phyloP scores from a whole-genome alignment of 108 stramenopile species.

The Cyclotella atomus region DNA sequence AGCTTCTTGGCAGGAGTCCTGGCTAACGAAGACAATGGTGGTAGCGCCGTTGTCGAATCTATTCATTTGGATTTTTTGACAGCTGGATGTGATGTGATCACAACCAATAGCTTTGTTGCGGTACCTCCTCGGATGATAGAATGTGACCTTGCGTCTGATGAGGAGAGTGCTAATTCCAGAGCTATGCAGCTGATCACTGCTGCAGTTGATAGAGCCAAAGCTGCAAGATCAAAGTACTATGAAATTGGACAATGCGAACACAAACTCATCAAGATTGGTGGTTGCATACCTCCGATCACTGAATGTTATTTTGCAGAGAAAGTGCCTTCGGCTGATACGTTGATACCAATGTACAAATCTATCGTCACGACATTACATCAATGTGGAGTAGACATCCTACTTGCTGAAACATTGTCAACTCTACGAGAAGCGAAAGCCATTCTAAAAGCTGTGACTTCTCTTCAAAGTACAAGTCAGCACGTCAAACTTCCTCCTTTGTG shows the following conservation, averaged over 20 bases:
- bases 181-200: conserved; percentile 33
- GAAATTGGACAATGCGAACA: neutral
- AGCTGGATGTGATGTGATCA: conserved; percentile 50
- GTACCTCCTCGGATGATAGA: conserved; percentile 44
- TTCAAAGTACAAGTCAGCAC: conserved; percentile 2
- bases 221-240: conserved; percentile 22
- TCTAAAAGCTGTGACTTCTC: conserved; percentile 13
- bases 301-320: conserved; percentile 45
- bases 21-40: conserved; percentile 36
- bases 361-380: conserved; percentile 43
- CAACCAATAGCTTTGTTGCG: conserved; percentile 57
- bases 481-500: conserved; percentile 30
- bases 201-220: conserved; percentile 44
- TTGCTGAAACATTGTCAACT: conserved; percentile 54
- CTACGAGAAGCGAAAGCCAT: conserved; percentile 41
- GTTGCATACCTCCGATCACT: conserved; percentile 49
- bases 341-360: conserved; percentile 2
- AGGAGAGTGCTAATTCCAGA: conserved; percentile 2
- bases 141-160: conserved; percentile 34
- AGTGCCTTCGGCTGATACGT: conserved; percentile 18
- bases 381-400: conserved; percentile 41
- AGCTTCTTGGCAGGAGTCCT: conserved; percentile 47
- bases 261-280: conserved; percentile 34
- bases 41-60: conserved; percentile 18
- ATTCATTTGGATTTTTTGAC: conserved; percentile 44